Conservation (phyloP, 1,284 basidiomycete species). For the Tilletia horrida region DNA sequence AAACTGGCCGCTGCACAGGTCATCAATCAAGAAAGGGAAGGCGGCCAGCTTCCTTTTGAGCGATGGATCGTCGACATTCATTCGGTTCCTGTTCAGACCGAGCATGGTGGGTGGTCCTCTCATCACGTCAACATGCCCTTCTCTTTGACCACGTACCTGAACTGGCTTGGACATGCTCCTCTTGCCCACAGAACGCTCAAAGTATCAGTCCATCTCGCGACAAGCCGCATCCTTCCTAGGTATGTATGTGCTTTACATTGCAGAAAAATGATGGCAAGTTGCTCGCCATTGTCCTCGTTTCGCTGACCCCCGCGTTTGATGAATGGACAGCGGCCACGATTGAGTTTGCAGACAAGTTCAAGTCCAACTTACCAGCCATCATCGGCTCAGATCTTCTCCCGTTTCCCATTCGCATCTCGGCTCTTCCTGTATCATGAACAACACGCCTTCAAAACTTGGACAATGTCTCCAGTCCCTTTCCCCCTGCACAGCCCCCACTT, state of each 20-base stretch:
- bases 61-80: not conserved
- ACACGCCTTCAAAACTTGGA: not conserved
- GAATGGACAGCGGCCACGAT: not conserved
- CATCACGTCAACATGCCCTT: no score
- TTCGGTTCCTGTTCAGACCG: not conserved
- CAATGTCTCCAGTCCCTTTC: no score
- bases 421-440: not conserved
- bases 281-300: not conserved
- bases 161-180: no score
- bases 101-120: constrained; percentile 11
- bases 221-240: not conserved
- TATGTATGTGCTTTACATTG: no score
- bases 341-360: not conserved
- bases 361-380: not conserved
- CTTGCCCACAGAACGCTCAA: no score
- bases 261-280: no score
- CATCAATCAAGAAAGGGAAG: not conserved
- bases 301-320: no score
- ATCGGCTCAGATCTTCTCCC: not conserved
- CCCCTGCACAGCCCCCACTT: no score
- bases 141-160: no score
- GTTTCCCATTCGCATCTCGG: constrained; percentile 4
- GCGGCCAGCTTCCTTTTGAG: not conserved
- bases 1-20: not conserved
- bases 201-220: not conserved